Conservation (phyloP, 805 yeast genomes). For the Cyberlindnera mississippiensis region DNA sequence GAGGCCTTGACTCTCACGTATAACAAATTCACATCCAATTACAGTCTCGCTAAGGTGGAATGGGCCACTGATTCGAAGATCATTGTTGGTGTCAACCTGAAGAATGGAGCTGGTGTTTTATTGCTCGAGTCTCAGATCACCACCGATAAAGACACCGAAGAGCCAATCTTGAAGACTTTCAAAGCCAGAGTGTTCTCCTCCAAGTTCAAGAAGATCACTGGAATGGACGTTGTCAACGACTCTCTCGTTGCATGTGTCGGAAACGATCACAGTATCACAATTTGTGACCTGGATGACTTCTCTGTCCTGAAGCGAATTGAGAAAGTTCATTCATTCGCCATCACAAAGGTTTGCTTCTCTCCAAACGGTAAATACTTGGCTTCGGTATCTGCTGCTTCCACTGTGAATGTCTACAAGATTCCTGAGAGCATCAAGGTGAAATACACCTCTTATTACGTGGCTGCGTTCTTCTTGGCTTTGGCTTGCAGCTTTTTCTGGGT, state of each 20-base stretch:
- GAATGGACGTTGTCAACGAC: constrained; percentile 40
- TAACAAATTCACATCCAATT: constrained; percentile 21
- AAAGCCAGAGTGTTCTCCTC: constrained; percentile 40
- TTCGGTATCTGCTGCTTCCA: constrained; percentile 72
- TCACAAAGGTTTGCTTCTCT: constrained; percentile 68
- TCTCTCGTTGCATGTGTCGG: constrained; percentile 41
- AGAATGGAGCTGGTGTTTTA: constrained; percentile 38
- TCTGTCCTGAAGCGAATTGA: constrained; percentile 45
- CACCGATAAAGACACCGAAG: constrained; percentile 5
- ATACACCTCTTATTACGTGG: constrained; percentile 11
- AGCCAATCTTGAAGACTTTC: constrained; percentile 27
- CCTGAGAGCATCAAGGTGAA: constrained; percentile 41
- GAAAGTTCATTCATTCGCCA: constrained; percentile 75
- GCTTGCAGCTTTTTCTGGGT: constrained; percentile 8
- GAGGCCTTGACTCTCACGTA: constrained; percentile 14
- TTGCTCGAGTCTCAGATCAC: constrained; percentile 27
- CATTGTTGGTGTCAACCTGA: constrained; percentile 42
- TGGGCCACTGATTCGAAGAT: constrained; percentile 34
- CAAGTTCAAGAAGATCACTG: constrained; percentile 53
- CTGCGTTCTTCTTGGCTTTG: constrained; percentile 9
- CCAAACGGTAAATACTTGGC: constrained; percentile 65
- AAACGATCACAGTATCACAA: constrained; percentile 58
- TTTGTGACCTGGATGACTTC: constrained; percentile 52
- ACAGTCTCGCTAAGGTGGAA: constrained; percentile 38
- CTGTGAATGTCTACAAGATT: constrained; percentile 57